These are phyloP conservation scores for Polyporus tsugae DNA, from an alignment of 1,284 basidiomycete species.

Conservation along the genomic window DNA sequence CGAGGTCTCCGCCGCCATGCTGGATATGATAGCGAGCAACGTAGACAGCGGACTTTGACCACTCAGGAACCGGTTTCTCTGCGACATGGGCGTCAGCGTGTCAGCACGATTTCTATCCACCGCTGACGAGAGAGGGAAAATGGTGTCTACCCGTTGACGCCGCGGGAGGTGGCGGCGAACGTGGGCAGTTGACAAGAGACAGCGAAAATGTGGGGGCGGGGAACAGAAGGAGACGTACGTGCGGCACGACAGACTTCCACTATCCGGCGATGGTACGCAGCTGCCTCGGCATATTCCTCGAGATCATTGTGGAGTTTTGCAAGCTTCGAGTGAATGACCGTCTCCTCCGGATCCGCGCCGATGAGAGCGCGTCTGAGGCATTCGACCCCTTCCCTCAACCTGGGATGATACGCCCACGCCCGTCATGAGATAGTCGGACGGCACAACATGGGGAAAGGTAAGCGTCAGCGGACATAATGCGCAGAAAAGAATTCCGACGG, in stretches of 20 bases:
- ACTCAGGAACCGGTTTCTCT: slow-evolving; percentile 77
- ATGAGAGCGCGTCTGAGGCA: slow-evolving; percentile 90
- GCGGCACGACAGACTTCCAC: slow-evolving; percentile 78
- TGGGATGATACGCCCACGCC: slow-evolving; percentile 38
- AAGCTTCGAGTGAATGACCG: slow-evolving; percentile 78
- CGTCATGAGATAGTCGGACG: not conserved
- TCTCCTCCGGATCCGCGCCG: slow-evolving; percentile 84
- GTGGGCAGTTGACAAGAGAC: not conserved
- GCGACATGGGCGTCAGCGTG: slow-evolving; percentile 16
- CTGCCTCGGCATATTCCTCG: slow-evolving; percentile 72
- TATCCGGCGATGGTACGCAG: slow-evolving; percentile 75
- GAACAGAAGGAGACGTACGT: slow-evolving; percentile 41
- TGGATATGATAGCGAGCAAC: slow-evolving; percentile 82
- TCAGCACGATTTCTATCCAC: not conserved
- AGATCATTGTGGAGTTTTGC: slow-evolving; percentile 78
- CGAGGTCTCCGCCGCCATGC: slow-evolving; percentile 65
- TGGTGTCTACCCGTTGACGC: not conserved
- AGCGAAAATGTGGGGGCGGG: slow-evolving; percentile 9
- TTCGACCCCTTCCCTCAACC: slow-evolving; percentile 86
- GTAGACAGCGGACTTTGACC: slow-evolving; percentile 81
- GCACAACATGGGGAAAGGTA: slow-evolving; percentile 16
- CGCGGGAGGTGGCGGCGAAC: not conserved
- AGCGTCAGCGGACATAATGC: slow-evolving; percentile 32
- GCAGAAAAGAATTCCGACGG: slow-evolving; percentile 17
- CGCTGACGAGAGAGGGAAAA: slow-evolving; percentile 10